Evolutionary conservation across 139 green algal species (phyloP).

Genomic region (Chlamydomonas asymmetrica): DNA sequence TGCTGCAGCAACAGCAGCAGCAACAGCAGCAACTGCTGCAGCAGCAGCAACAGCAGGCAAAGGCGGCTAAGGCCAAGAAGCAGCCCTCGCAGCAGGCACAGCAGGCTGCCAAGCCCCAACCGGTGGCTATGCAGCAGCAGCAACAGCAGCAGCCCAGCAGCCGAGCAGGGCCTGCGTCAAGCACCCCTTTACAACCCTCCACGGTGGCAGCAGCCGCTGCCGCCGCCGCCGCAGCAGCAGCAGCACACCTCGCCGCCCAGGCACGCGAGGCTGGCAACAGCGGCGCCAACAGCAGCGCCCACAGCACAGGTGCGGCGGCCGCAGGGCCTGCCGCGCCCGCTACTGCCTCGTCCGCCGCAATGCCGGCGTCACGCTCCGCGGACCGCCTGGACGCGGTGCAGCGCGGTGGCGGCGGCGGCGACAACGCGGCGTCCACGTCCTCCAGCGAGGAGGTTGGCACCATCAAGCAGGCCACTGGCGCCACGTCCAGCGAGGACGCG

Average conservation of each 20-base stretch:
- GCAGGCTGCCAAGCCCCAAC: conserved; percentile 15
- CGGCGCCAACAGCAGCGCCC: neutral
- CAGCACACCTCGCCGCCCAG: neutral
- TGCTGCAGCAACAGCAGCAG: conserved; percentile 9
- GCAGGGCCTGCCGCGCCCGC: too few relatives aligned
- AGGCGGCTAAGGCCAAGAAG: conserved; percentile 4
- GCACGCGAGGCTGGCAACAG: neutral
- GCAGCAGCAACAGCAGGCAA: neutral
- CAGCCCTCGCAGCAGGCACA: conserved; percentile 1
- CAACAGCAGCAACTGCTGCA: conserved; percentile 2
- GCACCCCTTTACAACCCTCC: neutral
- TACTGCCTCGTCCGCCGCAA: too few relatives aligned
- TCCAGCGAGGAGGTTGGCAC: conserved; percentile 38
- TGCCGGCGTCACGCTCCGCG: too few relatives aligned
- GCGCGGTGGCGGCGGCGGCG: too few relatives aligned
- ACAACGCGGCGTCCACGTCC: too few relatives aligned
- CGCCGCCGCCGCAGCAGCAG: neutral
- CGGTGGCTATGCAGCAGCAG: conserved; percentile 13
- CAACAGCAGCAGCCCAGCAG: conserved; percentile 1
- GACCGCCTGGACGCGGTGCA: too few relatives aligned
- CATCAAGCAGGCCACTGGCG: conserved; percentile 25
- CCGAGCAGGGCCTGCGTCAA: neutral
- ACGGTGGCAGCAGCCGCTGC: conserved; percentile 1
- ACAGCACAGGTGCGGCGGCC: too few relatives aligned
- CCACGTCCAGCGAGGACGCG: conserved; percentile 7